These are phyloP conservation scores for Alternaria angustiovoidea DNA, from an alignment of 2,329 filamentous ascomycete genomes.

Conservation along the genomic window DNA sequence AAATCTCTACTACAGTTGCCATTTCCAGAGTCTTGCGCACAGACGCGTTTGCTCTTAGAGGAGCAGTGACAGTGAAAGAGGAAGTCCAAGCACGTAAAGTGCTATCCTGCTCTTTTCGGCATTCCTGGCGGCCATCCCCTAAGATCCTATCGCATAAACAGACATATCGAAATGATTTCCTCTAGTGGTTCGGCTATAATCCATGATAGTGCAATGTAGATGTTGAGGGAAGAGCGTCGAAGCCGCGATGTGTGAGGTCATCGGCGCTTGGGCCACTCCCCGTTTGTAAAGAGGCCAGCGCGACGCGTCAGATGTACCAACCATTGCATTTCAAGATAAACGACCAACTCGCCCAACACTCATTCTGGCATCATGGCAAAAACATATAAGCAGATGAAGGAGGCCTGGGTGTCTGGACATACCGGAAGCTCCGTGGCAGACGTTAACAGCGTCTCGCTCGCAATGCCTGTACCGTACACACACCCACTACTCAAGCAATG, in stretches of 20 bases:
- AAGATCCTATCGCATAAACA: fast-evolving
- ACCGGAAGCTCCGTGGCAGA: slow-evolving; percentile 83
- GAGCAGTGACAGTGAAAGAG: slow-evolving; percentile 21
- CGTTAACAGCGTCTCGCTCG: slow-evolving; percentile 84
- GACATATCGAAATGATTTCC: fast-evolving
- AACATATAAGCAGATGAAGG: slow-evolving; percentile 90
- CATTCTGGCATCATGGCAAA: slow-evolving; percentile 40
- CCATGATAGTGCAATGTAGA: background rate
- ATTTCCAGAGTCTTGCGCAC: slow-evolving; percentile 3
- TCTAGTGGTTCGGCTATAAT: background rate
- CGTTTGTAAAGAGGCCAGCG: slow-evolving; percentile 24
- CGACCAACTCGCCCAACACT: slow-evolving; percentile 22
- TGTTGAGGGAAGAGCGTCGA: background rate
- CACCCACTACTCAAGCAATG: slow-evolving; percentile 21
- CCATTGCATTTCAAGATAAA: slow-evolving; percentile 14
- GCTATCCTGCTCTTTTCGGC: background rate
- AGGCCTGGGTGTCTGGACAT: slow-evolving; percentile 93
- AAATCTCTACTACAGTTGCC: slow-evolving; percentile 5
- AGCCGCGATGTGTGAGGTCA: slow-evolving; percentile 19
- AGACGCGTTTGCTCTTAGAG: background rate
- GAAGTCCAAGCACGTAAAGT: slow-evolving; percentile 3
- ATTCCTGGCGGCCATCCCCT: background rate
- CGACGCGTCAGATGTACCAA: slow-evolving; percentile 24
- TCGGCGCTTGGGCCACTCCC: slow-evolving; percentile 13
- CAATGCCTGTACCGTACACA: slow-evolving; percentile 74